A percentile compares a stretch with the other conserved stretches of the same genome.
Conservation (phyloP, 495 filamentous ascomycete species). For the Neurospora sp. region DNA sequence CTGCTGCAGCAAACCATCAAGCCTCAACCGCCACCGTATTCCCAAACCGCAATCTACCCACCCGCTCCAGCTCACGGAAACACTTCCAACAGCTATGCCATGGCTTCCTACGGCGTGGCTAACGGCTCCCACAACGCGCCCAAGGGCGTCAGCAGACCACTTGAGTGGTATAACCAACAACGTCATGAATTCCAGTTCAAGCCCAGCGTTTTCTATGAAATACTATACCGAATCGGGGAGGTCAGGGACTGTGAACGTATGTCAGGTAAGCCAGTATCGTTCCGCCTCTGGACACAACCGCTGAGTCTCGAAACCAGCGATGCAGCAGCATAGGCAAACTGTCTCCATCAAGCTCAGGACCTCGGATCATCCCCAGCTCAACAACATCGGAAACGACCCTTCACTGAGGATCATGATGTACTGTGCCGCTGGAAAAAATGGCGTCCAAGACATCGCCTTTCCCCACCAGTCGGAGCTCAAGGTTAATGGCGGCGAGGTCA, state of each 20-base stretch:
- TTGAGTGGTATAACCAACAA: background rate
- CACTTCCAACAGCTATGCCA: conserved; percentile 6
- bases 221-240: conserved; percentile 50
- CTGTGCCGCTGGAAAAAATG: conserved; percentile 50
- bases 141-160: background rate
- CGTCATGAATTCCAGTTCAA: conserved; percentile 43
- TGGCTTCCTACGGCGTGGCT: conserved; percentile 1
- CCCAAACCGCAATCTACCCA: conserved; percentile 3
- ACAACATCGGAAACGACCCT: conserved; percentile 41
- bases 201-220: conserved; percentile 65
- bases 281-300: background rate
- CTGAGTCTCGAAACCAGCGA: conserved; percentile 29
- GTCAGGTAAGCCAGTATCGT: conserved; percentile 10
- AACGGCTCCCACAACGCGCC: conserved; percentile 3
- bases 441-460: conserved; percentile 71
- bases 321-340: conserved; percentile 51
- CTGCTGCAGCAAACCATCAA: background rate
- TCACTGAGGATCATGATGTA: conserved; percentile 67
- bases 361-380: conserved; percentile 33
- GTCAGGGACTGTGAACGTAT: conserved; percentile 58
- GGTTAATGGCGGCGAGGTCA: conserved; percentile 77
- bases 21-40: background rate
- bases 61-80: background rate
- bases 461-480: conserved; percentile 87
- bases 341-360: conserved; percentile 42